A percentile compares a stretch with the other conserved stretches of the same genome.
Evolutionary conservation across 495 filamentous ascomycete species (phyloP).

Genomic region (Tuber borchii): DNA sequence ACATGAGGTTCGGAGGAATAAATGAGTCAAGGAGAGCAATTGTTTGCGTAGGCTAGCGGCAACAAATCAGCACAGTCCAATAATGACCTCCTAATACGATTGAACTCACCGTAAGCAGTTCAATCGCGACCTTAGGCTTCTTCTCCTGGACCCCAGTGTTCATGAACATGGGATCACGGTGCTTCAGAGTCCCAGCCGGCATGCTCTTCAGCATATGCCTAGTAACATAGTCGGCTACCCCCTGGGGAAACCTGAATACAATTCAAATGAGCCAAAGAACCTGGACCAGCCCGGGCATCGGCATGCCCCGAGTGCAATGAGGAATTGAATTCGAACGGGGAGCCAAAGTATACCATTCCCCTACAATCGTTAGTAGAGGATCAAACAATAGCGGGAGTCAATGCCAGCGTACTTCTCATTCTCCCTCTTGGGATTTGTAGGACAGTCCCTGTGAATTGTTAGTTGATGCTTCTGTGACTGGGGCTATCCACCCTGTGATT

Average conservation of each 20-base stretch:
- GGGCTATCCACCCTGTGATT: conserved; percentile 7
- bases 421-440: conserved; percentile 50
- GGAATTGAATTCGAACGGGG: background rate
- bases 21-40: conserved; percentile 48
- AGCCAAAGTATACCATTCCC: conserved; percentile 20
- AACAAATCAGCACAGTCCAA: conserved; percentile 3
- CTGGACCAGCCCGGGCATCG: background rate
- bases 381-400: background rate
- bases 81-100: conserved; percentile 4
- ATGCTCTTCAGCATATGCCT: conserved; percentile 45
- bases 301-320: background rate
- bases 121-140: conserved; percentile 27
- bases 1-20: conserved; percentile 49
- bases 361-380: conserved; percentile 21
- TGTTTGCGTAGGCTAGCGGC: conserved; percentile 47
- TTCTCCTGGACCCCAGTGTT: conserved; percentile 29
- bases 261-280: background rate
- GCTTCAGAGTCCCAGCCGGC: conserved; percentile 44
- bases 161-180: conserved; percentile 49
- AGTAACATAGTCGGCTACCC: conserved; percentile 52
- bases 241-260: conserved; percentile 45
- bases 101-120: conserved; percentile 39
- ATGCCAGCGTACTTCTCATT: conserved; percentile 48
- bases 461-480: background rate
- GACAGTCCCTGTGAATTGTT: conserved; percentile 48